Evolutionary conservation across 441 rosid genomes (phyloP).

Genomic region (Adansonia grandidieri): DNA sequence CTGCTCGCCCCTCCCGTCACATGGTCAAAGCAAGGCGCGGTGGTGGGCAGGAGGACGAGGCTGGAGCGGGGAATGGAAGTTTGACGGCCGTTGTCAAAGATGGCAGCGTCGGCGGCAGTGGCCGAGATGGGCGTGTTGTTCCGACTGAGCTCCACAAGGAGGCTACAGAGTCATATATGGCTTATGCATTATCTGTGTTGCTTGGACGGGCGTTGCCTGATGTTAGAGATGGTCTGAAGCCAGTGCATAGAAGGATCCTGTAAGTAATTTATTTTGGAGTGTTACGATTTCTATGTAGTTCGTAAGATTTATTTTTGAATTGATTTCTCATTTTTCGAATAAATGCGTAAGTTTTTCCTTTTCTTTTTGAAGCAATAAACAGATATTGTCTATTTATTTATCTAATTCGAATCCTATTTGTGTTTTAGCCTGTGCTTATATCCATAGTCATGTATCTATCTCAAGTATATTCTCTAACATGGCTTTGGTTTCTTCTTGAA

Average conservation of each 20-base stretch:
- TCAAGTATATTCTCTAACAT: slow-evolving; percentile 1
- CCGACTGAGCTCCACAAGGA: slow-evolving; percentile 85
- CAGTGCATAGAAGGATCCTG: slow-evolving; percentile 91
- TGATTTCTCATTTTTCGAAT: neutral
- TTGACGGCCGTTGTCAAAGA: slow-evolving; percentile 42
- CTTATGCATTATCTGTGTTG: slow-evolving; percentile 89
- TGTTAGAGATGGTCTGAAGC: slow-evolving; percentile 89
- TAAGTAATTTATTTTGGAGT: slow-evolving; percentile 35
- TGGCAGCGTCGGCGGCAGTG: slow-evolving; percentile 29
- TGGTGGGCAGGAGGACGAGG: slow-evolving; percentile 26
- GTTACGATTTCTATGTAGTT: neutral
- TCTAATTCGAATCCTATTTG: neutral
- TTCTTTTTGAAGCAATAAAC: neutral
- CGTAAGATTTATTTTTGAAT: neutral
- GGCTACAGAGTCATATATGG: slow-evolving; percentile 85
- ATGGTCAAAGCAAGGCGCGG: slow-evolving; percentile 24
- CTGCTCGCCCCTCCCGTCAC: slow-evolving; percentile 15
- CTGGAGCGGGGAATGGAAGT: slow-evolving; percentile 45
- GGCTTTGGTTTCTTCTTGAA: slow-evolving; percentile 15
- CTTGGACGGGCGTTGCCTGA: slow-evolving; percentile 96
- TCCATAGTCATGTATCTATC: neutral
- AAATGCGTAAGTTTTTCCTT: too few relatives aligned
- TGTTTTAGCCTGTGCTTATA: neutral
- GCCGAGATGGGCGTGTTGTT: slow-evolving; percentile 53
- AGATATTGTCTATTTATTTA: neutral